Evolutionary conservation across 148 eudicot species (phyloP), one percentile per base, ranked within the genome.

Genomic region (Nepenthes gracilis): DNA sequence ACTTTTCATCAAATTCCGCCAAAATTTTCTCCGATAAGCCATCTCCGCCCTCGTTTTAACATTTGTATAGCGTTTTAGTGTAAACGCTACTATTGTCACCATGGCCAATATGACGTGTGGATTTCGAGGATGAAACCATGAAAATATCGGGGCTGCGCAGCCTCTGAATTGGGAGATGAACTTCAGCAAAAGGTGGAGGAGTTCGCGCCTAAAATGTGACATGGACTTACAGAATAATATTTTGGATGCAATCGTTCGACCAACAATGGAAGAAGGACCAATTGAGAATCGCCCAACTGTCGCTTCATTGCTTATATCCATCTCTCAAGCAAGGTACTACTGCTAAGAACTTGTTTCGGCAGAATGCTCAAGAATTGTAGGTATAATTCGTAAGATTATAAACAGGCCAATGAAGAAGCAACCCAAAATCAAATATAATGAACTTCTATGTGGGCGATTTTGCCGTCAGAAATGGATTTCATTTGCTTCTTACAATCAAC

Each of bases 281-380:
- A 94, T 89, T 15, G 77, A 73, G 74, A 94, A 89, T 15, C 72
- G 59, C 65, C 84, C 95, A 57, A 94, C 78, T 47, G 59, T 72
- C 35, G 97, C 97, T 70, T 94, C 97, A 67, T 85, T 78, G 60
- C 82, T 89, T 59, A 86, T 75, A 78, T 94, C 97, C 99, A 94
- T 89, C 1, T 58, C 70, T 73, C 33, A 56, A 33, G 48, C 62
- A 54, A 58, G 9, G 35, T 43, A 62, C 53, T 40, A 40, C 8
- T 40, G 45, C 23, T 23, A 45, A 45, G 6, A 45, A 45, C 11
- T 5, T 45, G 11, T 11, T 5, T 5, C 48, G 11, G 11, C 11
- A 45, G 1, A 5, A 45, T 5, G 13, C 3, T 11, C 53, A 6
- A 11, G 11, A 49, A 49, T 6, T 6, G 12, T 10, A 49, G 6